Conservation (phyloP, 192 early-diverging fungal genomes). For the Coemansia sp. region DNA sequence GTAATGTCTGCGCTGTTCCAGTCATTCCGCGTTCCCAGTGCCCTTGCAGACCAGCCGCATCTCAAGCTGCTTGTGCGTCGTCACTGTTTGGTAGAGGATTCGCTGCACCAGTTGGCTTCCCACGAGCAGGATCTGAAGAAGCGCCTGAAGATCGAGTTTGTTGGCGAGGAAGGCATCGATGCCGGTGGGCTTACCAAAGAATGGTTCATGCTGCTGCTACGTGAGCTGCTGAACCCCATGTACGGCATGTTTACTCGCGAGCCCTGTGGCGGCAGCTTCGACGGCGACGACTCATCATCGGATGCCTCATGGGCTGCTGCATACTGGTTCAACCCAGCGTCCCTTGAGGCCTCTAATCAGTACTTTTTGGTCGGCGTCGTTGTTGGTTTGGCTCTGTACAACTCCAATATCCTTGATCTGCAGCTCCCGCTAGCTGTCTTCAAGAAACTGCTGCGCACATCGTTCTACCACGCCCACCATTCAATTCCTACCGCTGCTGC, state of each 20-base stretch:
- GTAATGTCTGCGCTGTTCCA: conserved; percentile 62
- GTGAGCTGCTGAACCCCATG: conserved; percentile 90
- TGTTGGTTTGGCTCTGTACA: conserved; percentile 91
- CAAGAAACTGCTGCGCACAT: conserved; percentile 76
- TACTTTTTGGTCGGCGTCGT: conserved; percentile 91
- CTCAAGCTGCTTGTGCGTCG: conserved; percentile 64
- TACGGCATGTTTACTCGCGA: conserved; percentile 85
- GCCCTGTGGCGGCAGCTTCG: background rate
- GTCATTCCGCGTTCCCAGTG: conserved; percentile 12
- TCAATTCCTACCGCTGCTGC: background rate
- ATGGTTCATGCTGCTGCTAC: conserved; percentile 92
- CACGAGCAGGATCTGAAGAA: conserved; percentile 86
- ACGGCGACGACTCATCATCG: conserved; percentile 7
- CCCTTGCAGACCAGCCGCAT: conserved; percentile 53
- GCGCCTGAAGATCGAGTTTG: conserved; percentile 86
- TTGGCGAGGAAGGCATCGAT: conserved; percentile 93
- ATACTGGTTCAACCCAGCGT: conserved; percentile 78
- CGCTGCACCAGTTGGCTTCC: conserved; percentile 70
- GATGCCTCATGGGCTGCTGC: conserved; percentile 19
- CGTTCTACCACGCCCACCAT: conserved; percentile 23
- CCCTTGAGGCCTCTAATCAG: conserved; percentile 75
- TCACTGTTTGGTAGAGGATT: conserved; percentile 71
- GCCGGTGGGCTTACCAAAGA: conserved; percentile 97
- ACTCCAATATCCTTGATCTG: conserved; percentile 90
- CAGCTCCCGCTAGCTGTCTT: conserved; percentile 78